Evolutionary conservation across 2,329 filamentous ascomycete genomes (phyloP).

Genomic region (Sporothrix dimorphospora): DNA sequence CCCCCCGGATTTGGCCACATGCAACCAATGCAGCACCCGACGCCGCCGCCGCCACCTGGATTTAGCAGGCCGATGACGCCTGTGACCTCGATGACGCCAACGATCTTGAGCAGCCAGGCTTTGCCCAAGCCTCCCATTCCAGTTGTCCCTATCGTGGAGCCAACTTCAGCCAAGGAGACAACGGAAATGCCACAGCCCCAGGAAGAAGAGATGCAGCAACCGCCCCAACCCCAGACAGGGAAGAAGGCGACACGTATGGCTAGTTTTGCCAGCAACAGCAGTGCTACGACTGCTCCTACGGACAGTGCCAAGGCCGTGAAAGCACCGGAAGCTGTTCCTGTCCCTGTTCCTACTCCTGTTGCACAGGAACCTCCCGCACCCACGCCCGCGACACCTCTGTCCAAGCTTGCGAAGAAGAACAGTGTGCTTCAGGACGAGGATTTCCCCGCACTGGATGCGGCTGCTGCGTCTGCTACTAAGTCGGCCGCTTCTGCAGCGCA

Average conservation of each 20-base stretch:
- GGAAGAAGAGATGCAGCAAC: constrained; percentile 4
- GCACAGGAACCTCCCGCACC: not conserved
- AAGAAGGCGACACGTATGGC: constrained; percentile 19
- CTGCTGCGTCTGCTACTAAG: constrained; percentile 37
- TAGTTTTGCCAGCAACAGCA: constrained; percentile 6
- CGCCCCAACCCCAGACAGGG: not conserved
- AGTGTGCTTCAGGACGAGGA: constrained; percentile 61
- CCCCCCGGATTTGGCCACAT: constrained; percentile 51
- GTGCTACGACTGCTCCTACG: not conserved
- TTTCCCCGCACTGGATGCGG: constrained; percentile 61
- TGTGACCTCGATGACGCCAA: constrained; percentile 3
- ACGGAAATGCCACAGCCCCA: not conserved
- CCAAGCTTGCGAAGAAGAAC: constrained; percentile 41
- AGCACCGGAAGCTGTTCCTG: not conserved
- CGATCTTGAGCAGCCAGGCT: not conserved
- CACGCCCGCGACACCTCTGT: constrained; percentile 38
- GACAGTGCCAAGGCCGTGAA: not conserved
- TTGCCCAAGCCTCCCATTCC: constrained; percentile 6
- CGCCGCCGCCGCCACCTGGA: constrained; percentile 39
- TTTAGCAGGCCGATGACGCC: constrained; percentile 31
- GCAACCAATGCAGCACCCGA: constrained; percentile 25
- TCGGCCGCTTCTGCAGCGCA: constrained; percentile 39
- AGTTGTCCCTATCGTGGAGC: not conserved
- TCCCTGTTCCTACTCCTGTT: not conserved
- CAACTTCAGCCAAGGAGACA: not conserved